A percentile compares a stretch with the other conserved stretches of the same genome.
Evolutionary conservation across 73 alveolate genomes (phyloP).

Genomic region (Uronychia setigera): DNA sequence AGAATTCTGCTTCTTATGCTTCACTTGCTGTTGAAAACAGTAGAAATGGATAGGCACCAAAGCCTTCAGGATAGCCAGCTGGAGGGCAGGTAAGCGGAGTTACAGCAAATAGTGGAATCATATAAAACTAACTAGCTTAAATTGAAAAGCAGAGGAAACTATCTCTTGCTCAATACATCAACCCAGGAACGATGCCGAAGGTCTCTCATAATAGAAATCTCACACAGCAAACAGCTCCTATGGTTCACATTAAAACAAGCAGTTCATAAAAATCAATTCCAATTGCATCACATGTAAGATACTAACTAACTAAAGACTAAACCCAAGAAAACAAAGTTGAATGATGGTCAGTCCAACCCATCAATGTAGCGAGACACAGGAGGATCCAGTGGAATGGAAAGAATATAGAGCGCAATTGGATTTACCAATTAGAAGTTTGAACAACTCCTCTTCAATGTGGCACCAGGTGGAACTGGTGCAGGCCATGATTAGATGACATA

Average conservation of each 20-base stretch:
- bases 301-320: not conserved
- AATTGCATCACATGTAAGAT: not conserved
- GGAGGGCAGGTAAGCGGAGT: no score
- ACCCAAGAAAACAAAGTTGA: not conserved
- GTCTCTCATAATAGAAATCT: not conserved
- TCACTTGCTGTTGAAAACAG: not conserved
- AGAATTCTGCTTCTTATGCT: not conserved
- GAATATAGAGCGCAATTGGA: not conserved
- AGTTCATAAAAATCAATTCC: not conserved
- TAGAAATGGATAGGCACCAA: not conserved
- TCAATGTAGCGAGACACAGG: not conserved
- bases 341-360: not conserved
- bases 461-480: not conserved
- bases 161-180: not conserved
- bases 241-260: not conserved
- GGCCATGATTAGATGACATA: no score
- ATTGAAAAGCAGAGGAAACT: not conserved
- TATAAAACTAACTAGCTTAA: not conserved
- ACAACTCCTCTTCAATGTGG: not conserved
- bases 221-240: not conserved
- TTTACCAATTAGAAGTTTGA: not conserved
- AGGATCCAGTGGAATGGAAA: not conserved
- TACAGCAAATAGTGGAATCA: no score
- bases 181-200: not conserved
- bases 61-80: conserved; percentile 1